These are phyloP conservation scores for Purshia tridentata DNA, from an alignment of 306 rosid species.

Conservation along the genomic window DNA sequence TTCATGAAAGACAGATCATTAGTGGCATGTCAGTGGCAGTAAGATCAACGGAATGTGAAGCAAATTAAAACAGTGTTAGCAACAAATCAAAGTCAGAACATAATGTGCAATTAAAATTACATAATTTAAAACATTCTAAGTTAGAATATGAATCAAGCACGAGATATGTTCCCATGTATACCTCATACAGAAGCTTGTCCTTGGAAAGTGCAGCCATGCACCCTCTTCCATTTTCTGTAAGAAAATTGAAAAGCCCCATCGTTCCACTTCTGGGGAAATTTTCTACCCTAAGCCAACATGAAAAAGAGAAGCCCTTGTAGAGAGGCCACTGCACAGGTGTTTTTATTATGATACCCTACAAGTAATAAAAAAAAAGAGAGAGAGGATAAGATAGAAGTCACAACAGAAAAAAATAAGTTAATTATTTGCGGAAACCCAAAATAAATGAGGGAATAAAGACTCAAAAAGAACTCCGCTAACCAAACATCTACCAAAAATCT, in stretches of 20 bases:
- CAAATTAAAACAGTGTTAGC: slow-evolving; percentile 18
- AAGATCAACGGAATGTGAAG: slow-evolving; percentile 15
- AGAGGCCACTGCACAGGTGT: slow-evolving; percentile 96
- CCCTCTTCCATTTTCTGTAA: slow-evolving; percentile 88
- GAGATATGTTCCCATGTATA: slow-evolving; percentile 29
- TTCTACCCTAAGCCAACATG: slow-evolving; percentile 96
- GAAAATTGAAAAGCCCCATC: slow-evolving; percentile 94
- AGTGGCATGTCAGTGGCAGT: slow-evolving; percentile 27
- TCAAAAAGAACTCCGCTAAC: too few species aligned
- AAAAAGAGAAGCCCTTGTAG: slow-evolving; percentile 85
- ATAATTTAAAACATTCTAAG: neutral
- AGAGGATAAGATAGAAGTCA: neutral
- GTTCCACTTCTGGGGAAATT: slow-evolving; percentile 81
- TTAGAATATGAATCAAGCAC: slow-evolving; percentile 14
- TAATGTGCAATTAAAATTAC: slow-evolving; percentile 3
- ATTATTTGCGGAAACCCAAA: too few species aligned
- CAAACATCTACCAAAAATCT: too few species aligned
- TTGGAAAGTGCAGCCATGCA: slow-evolving; percentile 73
- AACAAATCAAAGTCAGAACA: slow-evolving; percentile 18
- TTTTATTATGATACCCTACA: slow-evolving; percentile 79
- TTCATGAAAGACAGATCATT: slow-evolving; percentile 22
- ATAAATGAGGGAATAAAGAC: too few species aligned
- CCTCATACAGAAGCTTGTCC: slow-evolving; percentile 87
- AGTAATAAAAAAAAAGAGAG: slow-evolving; percentile 28
- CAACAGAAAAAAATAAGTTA: neutral